Evolutionary conservation across 2,329 filamentous ascomycete genomes (phyloP).

Genomic region (Paecilomyces sp.): DNA sequence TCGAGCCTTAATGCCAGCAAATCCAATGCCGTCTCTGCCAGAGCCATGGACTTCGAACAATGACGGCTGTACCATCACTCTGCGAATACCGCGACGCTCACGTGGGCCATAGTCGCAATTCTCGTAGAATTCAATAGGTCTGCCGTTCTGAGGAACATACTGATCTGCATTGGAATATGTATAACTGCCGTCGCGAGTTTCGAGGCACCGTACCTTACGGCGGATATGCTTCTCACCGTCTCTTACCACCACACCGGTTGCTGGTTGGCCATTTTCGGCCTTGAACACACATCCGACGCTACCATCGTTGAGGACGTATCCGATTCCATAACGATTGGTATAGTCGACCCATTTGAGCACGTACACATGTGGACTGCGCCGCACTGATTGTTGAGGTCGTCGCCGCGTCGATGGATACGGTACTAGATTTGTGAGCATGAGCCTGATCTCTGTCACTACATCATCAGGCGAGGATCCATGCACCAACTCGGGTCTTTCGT

Average conservation of each 20-base stretch:
- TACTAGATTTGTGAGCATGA: constrained; percentile 30
- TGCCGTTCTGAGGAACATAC: constrained; percentile 35
- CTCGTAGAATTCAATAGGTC: constrained; percentile 43
- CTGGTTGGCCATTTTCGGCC: constrained; percentile 36
- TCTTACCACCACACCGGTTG: constrained; percentile 39
- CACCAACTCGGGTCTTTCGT: constrained; percentile 29
- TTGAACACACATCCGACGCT: constrained; percentile 45
- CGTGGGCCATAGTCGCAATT: constrained; percentile 28
- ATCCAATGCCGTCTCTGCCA: constrained; percentile 12
- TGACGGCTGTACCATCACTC: constrained; percentile 32
- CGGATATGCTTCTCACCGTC: constrained; percentile 41
- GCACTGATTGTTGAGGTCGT: constrained; percentile 15
- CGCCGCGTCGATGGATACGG: constrained; percentile 24
- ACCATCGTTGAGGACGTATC: constrained; percentile 45
- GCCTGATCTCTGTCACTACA: constrained; percentile 31
- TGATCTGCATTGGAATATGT: constrained; percentile 36
- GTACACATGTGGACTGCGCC: constrained; percentile 33
- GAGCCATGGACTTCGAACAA: constrained; percentile 31
- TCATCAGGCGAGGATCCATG: constrained; percentile 32
- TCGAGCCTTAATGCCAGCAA: constrained; percentile 25
- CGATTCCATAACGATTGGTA: constrained; percentile 45
- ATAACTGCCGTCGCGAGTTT: constrained; percentile 18
- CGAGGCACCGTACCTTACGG: constrained; percentile 34
- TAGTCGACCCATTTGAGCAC: constrained; percentile 50
- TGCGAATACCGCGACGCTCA: constrained; percentile 31